Evolutionary conservation across 2,329 filamentous ascomycete species (phyloP), one percentile per base, ranked within the genome.

Genomic region (Cladophialophora carrionii): DNA sequence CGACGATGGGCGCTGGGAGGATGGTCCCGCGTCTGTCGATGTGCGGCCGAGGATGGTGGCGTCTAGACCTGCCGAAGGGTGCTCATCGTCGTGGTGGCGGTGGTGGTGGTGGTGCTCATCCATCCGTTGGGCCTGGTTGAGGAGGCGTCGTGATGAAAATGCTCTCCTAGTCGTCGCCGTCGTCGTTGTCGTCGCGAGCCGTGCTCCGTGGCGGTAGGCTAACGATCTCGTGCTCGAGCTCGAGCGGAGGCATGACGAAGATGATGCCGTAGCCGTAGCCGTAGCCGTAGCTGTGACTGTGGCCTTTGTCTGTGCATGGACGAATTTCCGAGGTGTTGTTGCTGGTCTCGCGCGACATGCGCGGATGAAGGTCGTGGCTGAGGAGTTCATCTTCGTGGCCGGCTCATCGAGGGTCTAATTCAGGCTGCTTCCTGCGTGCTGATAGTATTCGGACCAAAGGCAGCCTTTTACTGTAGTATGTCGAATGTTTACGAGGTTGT

Each of bases 311-410:
- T 34, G 48, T 26, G 20, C n/a, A 9, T 24, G 24, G 17, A 54
- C 17, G 59, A 57, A 57, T 20, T 22, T 43, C 54, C 4, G 58
- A 14, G 37, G 31, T 17, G 51, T 26, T 22, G n/a, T 26, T 22
- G n/a, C 49, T 32, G 59, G 46, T 43, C 46, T 26, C 31, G 58
- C 60, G 49, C 64, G 64, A 65, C 65, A 64, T n/a, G 64, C 61
- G 26, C 65, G 65, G 32, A 62, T 34, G 51, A 64, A 62, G n/a
- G 14, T 58, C 54, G 59, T 65, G 12, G 65, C 62, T 26, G 62
- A 52, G 2, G 62, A 37, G 22, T 59, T 62, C 52, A 54, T 54
- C 29, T 29, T 20, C 52, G 52, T 24, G 12, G 52, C 17, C 24
- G 24, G 52, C 17, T 29, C 24, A 54, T 54, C 5, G 24, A 54